Conservation (phyloP, 2,329 filamentous ascomycete species). For the Helicocarpus griseus region DNA sequence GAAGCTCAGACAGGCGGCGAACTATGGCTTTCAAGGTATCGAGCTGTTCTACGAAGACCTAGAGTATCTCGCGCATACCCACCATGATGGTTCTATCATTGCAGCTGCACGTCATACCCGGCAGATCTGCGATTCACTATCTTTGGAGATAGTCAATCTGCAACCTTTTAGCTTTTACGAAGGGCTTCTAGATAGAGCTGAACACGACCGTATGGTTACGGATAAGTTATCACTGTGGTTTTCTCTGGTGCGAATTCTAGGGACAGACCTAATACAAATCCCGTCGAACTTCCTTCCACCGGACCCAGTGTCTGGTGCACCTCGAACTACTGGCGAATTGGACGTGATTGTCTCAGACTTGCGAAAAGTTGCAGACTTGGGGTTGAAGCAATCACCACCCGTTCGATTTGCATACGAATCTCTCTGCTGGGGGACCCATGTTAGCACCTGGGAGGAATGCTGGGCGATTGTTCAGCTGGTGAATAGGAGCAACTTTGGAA, state of each 20-base stretch:
- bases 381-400: constrained; percentile 44
- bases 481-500: constrained; percentile 60
- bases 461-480: constrained; percentile 60
- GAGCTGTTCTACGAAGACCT: constrained; percentile 75
- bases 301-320: constrained; percentile 21
- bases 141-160: constrained; percentile 42
- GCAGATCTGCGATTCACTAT: constrained; percentile 32
- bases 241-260: constrained; percentile 50
- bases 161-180: constrained; percentile 75
- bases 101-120: constrained; percentile 50
- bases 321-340: constrained; percentile 40
- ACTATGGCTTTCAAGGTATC: constrained; percentile 57
- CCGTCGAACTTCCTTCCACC: constrained; percentile 56
- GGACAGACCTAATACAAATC: constrained; percentile 64
- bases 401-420: constrained; percentile 66
- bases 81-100: constrained; percentile 42
- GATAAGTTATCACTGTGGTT: constrained; percentile 60
- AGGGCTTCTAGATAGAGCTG: constrained; percentile 54
- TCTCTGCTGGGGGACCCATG: constrained; percentile 60
- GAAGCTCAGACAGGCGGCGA: constrained; percentile 59
- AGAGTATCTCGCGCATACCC: constrained; percentile 45
- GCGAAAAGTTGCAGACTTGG: constrained; percentile 56
- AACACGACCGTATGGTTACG: constrained; percentile 48
- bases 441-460: constrained; percentile 61
- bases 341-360: constrained; percentile 54